These are phyloP conservation scores for Lantana camara DNA, from an alignment of 257 asterid genomes.

Conservation along the genomic window DNA sequence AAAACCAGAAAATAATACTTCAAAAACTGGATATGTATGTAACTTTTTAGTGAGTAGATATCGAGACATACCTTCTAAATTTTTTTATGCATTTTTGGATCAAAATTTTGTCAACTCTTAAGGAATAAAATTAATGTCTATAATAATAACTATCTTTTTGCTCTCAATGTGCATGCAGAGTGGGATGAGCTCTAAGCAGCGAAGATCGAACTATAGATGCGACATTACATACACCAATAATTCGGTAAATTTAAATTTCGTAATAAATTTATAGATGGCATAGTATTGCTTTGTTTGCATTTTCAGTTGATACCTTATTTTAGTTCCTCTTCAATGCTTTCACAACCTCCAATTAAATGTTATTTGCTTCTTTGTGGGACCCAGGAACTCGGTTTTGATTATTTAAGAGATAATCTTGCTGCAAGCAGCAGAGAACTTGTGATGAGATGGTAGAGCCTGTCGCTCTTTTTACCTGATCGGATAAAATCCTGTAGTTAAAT, in stretches of 20 bases:
- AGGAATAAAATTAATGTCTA: neutral
- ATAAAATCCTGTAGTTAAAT: conserved; percentile 9
- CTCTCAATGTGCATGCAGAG: conserved; percentile 50
- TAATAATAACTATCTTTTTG: conserved; percentile 9
- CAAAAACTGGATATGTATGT: neutral
- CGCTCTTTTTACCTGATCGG: conserved; percentile 21
- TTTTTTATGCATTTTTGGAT: neutral
- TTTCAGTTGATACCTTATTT: conserved; percentile 18
- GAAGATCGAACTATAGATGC: conserved; percentile 78
- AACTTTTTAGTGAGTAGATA: neutral
- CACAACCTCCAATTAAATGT: too few relatives aligned
- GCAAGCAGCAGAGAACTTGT: conserved; percentile 76
- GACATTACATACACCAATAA: conserved; percentile 96
- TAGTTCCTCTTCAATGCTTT: too few relatives aligned
- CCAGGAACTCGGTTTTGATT: conserved; percentile 98
- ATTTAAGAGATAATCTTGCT: conserved; percentile 89
- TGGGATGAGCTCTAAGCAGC: conserved; percentile 68
- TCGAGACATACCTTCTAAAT: conserved; percentile 7
- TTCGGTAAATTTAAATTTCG: conserved; percentile 68
- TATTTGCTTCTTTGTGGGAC: conserved; percentile 30
- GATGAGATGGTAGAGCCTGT: conserved; percentile 83
- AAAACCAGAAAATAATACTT: neutral
- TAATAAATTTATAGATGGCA: neutral
- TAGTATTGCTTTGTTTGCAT: conserved; percentile 6
- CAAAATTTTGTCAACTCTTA: conserved; percentile 10